Percentiles rank a stretch among this genome's conserved stretches.
Conservation (phyloP, 768 basidiomycete species). For the Lactifluus pinguis region DNA sequence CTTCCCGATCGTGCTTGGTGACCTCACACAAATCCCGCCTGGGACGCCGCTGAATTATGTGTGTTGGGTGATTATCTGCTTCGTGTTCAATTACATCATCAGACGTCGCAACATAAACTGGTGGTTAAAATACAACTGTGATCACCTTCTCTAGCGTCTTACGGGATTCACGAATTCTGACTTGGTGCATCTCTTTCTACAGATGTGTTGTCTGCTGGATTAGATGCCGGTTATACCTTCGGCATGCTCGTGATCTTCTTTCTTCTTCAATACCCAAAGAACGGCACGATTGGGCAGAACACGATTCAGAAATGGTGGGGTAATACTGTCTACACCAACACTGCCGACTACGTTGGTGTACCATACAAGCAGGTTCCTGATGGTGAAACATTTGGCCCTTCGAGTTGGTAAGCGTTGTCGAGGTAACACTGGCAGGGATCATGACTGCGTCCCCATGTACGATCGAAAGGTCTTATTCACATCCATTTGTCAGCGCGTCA, state of each 20-base stretch:
- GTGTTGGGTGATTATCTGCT: conserved; percentile 30
- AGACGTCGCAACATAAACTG: conserved; percentile 31
- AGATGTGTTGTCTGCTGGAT: conserved; percentile 61
- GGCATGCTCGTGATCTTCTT: conserved; percentile 50
- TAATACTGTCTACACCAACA: conserved; percentile 35
- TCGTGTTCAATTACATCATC: conserved; percentile 32
- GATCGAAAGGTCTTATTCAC: too few species aligned
- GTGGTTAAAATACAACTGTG: conserved; percentile 34
- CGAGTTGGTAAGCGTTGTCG: not conserved
- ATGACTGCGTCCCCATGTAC: too few species aligned
- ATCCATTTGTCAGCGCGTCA: too few species aligned
- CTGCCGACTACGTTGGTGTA: conserved; percentile 23
- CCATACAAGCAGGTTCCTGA: conserved; percentile 9
- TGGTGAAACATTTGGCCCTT: conserved; percentile 13
- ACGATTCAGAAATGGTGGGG: conserved; percentile 64
- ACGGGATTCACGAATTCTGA: not conserved
- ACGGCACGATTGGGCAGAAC: conserved; percentile 48
- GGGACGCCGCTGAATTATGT: conserved; percentile 35
- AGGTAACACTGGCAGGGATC: too few species aligned
- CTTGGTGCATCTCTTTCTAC: conserved; percentile 21
- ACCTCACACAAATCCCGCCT: conserved; percentile 33
- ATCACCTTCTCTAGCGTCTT: not conserved
- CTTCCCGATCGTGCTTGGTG: conserved; percentile 37
- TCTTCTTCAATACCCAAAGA: conserved; percentile 49
- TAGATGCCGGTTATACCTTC: conserved; percentile 60